A percentile compares a stretch with the other conserved stretches of the same genome.
Conservation (phyloP, 306 rosid genomes). For the Malus asiatica region DNA sequence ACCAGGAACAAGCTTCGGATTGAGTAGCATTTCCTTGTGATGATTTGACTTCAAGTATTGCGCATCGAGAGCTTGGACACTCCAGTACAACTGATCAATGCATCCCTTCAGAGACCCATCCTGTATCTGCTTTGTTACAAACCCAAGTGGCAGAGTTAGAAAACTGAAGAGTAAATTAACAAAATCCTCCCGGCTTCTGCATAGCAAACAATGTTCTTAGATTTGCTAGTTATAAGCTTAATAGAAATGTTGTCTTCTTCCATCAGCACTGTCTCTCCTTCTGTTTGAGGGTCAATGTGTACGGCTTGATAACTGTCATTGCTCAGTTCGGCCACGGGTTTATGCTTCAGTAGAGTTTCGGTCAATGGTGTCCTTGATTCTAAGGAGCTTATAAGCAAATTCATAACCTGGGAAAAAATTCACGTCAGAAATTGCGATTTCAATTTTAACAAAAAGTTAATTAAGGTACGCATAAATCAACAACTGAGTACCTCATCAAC, state of each 20-base stretch:
- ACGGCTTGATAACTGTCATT: neutral
- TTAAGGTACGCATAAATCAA: too few species aligned
- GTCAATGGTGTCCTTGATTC: neutral
- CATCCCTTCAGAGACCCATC: neutral
- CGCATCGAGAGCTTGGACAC: neutral
- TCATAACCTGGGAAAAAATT: too few species aligned
- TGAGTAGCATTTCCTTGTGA: slow-evolving; percentile 3
- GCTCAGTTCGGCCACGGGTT: neutral
- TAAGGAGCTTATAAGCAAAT: neutral
- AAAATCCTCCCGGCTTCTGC: slow-evolving; percentile 6
- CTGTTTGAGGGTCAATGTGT: neutral
- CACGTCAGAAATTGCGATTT: too few species aligned
- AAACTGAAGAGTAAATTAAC: slow-evolving; percentile 9
- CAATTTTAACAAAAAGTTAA: too few species aligned
- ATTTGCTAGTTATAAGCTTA: slow-evolving; percentile 3
- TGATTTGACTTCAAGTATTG: neutral
- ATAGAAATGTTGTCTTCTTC: neutral
- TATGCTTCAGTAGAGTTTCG: neutral
- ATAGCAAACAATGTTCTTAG: slow-evolving; percentile 2
- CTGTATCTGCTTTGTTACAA: neutral
- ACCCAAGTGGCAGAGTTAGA: slow-evolving; percentile 9
- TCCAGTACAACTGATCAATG: neutral
- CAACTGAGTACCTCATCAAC: neutral
- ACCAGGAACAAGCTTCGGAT: slow-evolving; percentile 6
- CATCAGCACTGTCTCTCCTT: neutral